Evolutionary conservation across 140 eudicot genomes (phyloP).

Genomic region (Anethum foeniculum): DNA sequence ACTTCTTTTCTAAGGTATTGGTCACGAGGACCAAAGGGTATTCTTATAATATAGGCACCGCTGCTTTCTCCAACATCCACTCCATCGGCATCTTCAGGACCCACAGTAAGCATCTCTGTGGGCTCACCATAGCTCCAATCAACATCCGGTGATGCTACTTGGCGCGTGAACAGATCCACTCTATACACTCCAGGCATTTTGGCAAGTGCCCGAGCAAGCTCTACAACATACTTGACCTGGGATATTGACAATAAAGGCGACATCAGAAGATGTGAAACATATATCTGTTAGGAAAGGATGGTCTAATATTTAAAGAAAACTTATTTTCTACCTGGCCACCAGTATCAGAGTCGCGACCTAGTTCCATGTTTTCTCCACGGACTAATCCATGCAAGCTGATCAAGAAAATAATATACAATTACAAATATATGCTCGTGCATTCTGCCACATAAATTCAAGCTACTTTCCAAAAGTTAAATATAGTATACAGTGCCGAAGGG

Average conservation of each 20-base stretch:
- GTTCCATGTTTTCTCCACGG: constrained; percentile 98
- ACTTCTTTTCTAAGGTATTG: constrained; percentile 66
- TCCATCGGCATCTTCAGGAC: constrained; percentile 54
- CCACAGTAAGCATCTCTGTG: constrained; percentile 74
- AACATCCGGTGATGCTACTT: constrained; percentile 68
- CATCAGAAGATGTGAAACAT: constrained; percentile 1
- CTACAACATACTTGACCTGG: constrained; percentile 84
- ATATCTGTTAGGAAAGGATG: background rate
- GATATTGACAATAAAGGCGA: constrained; percentile 4
- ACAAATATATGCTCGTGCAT: background rate
- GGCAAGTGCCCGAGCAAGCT: constrained; percentile 90
- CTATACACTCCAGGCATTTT: constrained; percentile 73
- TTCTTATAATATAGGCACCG: constrained; percentile 77
- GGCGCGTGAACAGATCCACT: constrained; percentile 92
- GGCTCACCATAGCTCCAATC: constrained; percentile 98
- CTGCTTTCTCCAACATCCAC: constrained; percentile 79
- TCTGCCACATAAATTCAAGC: background rate
- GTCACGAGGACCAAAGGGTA: constrained; percentile 86
- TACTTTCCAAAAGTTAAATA: background rate
- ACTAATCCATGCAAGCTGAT: constrained; percentile 89
- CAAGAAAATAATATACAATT: constrained; percentile 10
- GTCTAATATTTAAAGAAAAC: background rate
- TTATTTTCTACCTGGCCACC: constrained; percentile 69
- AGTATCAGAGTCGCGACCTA: constrained; percentile 90
- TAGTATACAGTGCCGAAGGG: background rate